phyloP scores from a whole-genome alignment of 2,329 filamentous ascomycete species.

The Tolypocladium sp. region DNA sequence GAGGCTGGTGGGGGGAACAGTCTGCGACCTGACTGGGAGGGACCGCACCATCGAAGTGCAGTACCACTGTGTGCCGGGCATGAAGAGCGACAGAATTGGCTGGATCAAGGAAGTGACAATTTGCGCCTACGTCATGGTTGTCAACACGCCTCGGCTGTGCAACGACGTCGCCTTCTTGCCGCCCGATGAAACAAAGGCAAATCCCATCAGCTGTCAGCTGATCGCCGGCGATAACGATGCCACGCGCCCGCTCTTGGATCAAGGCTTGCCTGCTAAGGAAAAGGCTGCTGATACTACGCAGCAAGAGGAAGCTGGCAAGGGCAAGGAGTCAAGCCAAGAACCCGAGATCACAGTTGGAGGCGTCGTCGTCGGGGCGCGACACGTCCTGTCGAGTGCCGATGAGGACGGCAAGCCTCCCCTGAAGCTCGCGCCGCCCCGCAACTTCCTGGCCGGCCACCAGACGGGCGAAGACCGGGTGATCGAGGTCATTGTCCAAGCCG shows the following conservation, averaged over 20 bases:
- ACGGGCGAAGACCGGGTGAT: slow-evolving; percentile 19
- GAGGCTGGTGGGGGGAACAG: slow-evolving; percentile 66
- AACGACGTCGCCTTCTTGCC: slow-evolving; percentile 80
- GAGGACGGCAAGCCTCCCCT: slow-evolving; percentile 37
- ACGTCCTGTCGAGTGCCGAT: slow-evolving; percentile 34
- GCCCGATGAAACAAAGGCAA: slow-evolving; percentile 65
- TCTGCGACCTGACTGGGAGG: slow-evolving; percentile 77
- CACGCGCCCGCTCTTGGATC: slow-evolving; percentile 29
- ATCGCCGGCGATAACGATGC: slow-evolving; percentile 45
- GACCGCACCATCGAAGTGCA: slow-evolving; percentile 79
- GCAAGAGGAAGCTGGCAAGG: background rate
- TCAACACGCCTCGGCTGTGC: slow-evolving; percentile 83
- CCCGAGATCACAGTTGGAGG: slow-evolving; percentile 39
- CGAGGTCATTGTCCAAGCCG: slow-evolving; percentile 35
- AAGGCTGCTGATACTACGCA: slow-evolving; percentile 9
- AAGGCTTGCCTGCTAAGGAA: slow-evolving; percentile 24
- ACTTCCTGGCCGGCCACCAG: slow-evolving; percentile 21
- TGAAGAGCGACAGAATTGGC: slow-evolving; percentile 65
- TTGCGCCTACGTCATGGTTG: slow-evolving; percentile 86
- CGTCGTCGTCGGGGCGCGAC: slow-evolving; percentile 41
- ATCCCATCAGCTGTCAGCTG: slow-evolving; percentile 67
- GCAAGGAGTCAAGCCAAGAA: slow-evolving; percentile 4
- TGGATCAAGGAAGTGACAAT: slow-evolving; percentile 92
- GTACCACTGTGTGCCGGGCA: slow-evolving; percentile 67
- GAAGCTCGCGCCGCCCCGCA: slow-evolving; percentile 35